A percentile compares a stretch with the other conserved stretches of the same genome.
Evolutionary conservation across 108 stramenopile species (phyloP).

Genomic region (Mediolabrus comicus): DNA sequence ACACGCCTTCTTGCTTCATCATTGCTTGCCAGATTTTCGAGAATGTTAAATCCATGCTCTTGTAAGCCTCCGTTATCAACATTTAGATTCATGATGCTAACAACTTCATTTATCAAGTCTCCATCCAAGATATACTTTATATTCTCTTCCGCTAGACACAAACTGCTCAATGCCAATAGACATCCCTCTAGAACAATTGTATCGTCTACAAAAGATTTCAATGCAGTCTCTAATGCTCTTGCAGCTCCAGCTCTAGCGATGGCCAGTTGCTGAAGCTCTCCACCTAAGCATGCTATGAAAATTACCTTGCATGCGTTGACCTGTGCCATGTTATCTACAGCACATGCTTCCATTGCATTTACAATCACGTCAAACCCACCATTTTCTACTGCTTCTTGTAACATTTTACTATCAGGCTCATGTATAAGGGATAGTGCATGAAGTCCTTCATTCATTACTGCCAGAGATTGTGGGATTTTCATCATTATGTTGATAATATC

Average conservation of each 20-base stretch:
- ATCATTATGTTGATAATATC: slow-evolving; percentile 32
- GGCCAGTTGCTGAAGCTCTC: slow-evolving; percentile 41
- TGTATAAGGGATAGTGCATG: slow-evolving; percentile 38
- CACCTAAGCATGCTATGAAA: slow-evolving; percentile 52
- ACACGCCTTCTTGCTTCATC: slow-evolving; percentile 41
- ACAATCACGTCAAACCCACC: slow-evolving; percentile 48
- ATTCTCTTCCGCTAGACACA: slow-evolving; percentile 49
- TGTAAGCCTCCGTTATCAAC: slow-evolving; percentile 52
- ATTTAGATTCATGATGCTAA: slow-evolving; percentile 61
- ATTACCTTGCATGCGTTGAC: slow-evolving; percentile 55
- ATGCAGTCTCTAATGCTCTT: slow-evolving; percentile 45
- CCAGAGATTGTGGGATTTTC: not conserved
- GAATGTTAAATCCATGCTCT: slow-evolving; percentile 57
- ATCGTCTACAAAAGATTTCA: slow-evolving; percentile 50
- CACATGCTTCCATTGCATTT: slow-evolving; percentile 45
- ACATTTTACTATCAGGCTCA: slow-evolving; percentile 27
- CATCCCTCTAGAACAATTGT: slow-evolving; percentile 61
- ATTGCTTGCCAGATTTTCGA: slow-evolving; percentile 66
- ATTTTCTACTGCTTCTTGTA: slow-evolving; percentile 17
- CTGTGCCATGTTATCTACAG: slow-evolving; percentile 42
- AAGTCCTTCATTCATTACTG: slow-evolving; percentile 24
- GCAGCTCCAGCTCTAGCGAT: slow-evolving; percentile 54
- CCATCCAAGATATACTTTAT: slow-evolving; percentile 21
- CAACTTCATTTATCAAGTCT: slow-evolving; percentile 37
- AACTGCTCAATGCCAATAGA: slow-evolving; percentile 60